phyloP scores from a whole-genome alignment of 2,329 filamentous ascomycete genomes.

The Cladorrhinum sp. region DNA sequence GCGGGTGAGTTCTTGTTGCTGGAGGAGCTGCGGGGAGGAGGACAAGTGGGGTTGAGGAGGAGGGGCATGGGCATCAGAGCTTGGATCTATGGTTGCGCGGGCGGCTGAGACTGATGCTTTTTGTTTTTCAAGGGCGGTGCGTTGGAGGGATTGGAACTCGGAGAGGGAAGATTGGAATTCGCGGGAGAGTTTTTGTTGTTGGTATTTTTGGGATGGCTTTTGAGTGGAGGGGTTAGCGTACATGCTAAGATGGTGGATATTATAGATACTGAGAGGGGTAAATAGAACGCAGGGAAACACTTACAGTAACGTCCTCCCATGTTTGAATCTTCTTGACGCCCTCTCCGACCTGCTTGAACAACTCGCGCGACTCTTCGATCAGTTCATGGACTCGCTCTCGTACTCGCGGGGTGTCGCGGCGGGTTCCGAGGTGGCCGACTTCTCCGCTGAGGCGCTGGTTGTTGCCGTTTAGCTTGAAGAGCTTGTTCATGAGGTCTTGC shows the following conservation, averaged over 20 bases:
- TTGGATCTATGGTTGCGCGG: constrained; percentile 70
- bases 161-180: constrained; percentile 86
- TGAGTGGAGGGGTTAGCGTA: constrained; percentile 8
- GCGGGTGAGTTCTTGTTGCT: constrained; percentile 72
- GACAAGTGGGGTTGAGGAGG: constrained; percentile 31
- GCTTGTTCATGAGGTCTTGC: constrained; percentile 77
- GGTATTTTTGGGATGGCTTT: constrained; percentile 92
- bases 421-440: constrained; percentile 80
- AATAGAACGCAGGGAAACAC: constrained; percentile 26
- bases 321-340: constrained; percentile 87
- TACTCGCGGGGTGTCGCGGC: constrained; percentile 85
- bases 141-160: constrained; percentile 91
- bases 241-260: constrained; percentile 2
- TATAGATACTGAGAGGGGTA: background rate
- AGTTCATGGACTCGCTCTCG: constrained; percentile 86
- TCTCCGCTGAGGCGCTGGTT: constrained; percentile 82
- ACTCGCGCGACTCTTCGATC: constrained; percentile 78
- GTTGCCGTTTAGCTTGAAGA: constrained; percentile 85
- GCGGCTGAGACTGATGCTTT: constrained; percentile 80
- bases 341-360: constrained; percentile 90
- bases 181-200: constrained; percentile 88
- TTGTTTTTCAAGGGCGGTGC: constrained; percentile 87
- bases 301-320: constrained; percentile 79
- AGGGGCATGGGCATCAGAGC: constrained; percentile 30
- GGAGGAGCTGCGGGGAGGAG: constrained; percentile 45